phyloP scores from a whole-genome alignment of 2,329 filamentous ascomycete species.

The Metarhizium brunneum region DNA sequence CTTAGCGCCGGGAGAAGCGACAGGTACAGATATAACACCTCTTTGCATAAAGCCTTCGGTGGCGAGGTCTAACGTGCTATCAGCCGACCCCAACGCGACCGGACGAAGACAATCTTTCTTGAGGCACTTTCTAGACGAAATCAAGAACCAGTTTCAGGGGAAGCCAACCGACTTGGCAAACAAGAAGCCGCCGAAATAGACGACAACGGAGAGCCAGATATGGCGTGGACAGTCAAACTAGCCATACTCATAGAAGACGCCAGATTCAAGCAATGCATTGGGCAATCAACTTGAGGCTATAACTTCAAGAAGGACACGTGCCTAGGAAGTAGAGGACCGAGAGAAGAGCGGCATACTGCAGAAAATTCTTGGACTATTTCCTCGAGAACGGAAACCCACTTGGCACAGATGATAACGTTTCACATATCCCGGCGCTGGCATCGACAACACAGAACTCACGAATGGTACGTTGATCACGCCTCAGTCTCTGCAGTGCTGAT shows the following conservation, averaged over 20 bases:
- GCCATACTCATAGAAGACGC: neutral
- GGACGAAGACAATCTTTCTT: conserved; percentile 25
- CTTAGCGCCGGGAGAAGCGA: conserved; percentile 41
- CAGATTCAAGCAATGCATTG: neutral
- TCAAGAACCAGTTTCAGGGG: conserved; percentile 40
- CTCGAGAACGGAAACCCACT: neutral
- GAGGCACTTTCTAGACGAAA: conserved; percentile 39
- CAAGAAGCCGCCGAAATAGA: conserved; percentile 18
- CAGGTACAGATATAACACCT: conserved; percentile 23
- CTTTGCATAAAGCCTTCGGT: neutral
- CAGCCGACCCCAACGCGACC: conserved; percentile 23
- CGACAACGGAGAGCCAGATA: neutral
- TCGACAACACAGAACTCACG: neutral
- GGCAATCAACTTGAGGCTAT: neutral
- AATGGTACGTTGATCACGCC: neutral
- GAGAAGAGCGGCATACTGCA: neutral
- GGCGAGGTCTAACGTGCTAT: neutral
- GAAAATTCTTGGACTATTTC: neutral
- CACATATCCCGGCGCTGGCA: too few species aligned
- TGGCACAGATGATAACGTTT: neutral
- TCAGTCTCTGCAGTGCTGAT: too few species aligned
- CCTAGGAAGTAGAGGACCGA: too few species aligned
- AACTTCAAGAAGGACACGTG: neutral
- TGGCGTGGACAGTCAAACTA: neutral
- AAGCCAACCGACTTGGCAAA: conserved; percentile 29